phyloP scores from a whole-genome alignment of 2,329 filamentous ascomycete species.

The Colletotrichum abscissum region DNA sequence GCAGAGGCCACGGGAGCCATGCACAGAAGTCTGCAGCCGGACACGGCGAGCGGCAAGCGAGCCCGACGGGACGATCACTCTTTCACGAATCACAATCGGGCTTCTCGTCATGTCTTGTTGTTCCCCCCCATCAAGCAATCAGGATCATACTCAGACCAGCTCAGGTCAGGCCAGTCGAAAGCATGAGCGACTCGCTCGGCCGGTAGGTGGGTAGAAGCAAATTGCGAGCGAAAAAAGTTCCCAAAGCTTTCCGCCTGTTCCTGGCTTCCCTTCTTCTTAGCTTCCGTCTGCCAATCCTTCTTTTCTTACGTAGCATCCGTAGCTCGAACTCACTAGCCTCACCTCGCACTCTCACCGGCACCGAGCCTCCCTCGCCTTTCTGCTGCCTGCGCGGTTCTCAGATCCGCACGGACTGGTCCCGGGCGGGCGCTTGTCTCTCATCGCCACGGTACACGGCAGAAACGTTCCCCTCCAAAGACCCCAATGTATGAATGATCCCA shows the following conservation, averaged over 20 bases:
- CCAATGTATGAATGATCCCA: constrained; percentile 8
- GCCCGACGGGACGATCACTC: background rate
- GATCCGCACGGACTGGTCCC: constrained; percentile 34
- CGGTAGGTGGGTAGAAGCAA: background rate
- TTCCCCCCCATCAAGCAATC: background rate
- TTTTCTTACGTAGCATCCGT: background rate
- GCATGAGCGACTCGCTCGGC: background rate
- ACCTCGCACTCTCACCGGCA: background rate
- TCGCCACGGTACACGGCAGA: constrained; percentile 28
- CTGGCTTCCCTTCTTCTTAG: background rate
- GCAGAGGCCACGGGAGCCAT: background rate
- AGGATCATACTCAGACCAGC: background rate
- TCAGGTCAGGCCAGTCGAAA: background rate
- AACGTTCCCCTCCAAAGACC: background rate
- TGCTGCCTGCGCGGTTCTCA: constrained; percentile 18
- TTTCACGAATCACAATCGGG: background rate
- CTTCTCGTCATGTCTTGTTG: background rate
- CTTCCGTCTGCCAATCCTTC: background rate
- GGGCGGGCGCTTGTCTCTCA: constrained; percentile 22
- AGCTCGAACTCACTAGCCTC: background rate
- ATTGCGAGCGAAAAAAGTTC: background rate
- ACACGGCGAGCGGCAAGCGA: background rate
- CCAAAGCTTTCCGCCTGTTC: background rate
- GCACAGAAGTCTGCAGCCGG: background rate
- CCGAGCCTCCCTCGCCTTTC: background rate